Evolutionary conservation across 805 yeast genomes (phyloP), one percentile per base, ranked within the genome.

Genomic region (Candida berthetii): DNA sequence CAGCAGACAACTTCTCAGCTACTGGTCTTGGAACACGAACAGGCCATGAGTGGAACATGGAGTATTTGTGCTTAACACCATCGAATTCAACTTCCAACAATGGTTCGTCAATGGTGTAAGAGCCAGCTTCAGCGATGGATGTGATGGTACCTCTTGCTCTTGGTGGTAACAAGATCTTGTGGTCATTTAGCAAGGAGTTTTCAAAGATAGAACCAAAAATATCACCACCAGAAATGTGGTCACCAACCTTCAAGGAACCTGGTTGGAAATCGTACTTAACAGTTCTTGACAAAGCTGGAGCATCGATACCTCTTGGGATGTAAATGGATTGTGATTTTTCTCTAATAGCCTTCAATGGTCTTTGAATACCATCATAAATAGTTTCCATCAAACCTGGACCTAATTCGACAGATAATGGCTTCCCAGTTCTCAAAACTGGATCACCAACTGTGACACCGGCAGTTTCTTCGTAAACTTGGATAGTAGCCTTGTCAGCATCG

Each of bases 361-460:
- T 88, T 72, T 93, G 99, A 66, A 93, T 93, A 75, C 99, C 99
- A 68, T 93, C 99, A 62, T 93, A 93, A 63, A 93, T 93, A 53
- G 96, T 93, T 70, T 93, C 99, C 96, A 93, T 90, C 58, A 93
- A 77, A 65, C 99, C 99, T 25, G 99, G 99, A 61, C 99, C 99
- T 62, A 93, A 74, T 70, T 93, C 99, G 41, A 93, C 99, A 40
- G 97, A 89, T 54, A 93, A 74, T n/a, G 99, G 99, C 68, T 93
- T 89, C 49, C 99, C 99, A 7, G 99, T 93, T 72, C 99, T 83
- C 58, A 87, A 71, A 41, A 93, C 99, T 3, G 99, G 99, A 64
- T 93, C 99, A 58, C 99, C 99, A 37, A 93, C 98, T 36, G 97
- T 91, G 44, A 93, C 93, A 71, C 99, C 99, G 1, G 98, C 95